Evolutionary conservation across 164 flowering plant genomes (phyloP).

Genomic region (Berberis thunbergii): DNA sequence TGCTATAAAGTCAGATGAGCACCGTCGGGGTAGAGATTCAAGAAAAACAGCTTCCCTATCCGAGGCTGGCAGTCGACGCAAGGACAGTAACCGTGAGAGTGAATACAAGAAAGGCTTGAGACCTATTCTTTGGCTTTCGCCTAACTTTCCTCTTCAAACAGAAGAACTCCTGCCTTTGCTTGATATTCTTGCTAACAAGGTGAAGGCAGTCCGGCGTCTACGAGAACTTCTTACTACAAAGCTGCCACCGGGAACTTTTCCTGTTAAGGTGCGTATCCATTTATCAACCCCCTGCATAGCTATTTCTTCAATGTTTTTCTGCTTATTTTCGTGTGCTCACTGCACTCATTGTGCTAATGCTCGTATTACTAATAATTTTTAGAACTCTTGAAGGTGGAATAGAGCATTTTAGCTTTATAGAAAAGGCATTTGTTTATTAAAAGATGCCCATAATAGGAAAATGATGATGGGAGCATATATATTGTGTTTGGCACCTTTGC

Average conservation of each 20-base stretch:
- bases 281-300: neutral
- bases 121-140: conserved; percentile 92
- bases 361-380: too few relatives aligned
- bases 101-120: conserved; percentile 96
- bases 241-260: conserved; percentile 90
- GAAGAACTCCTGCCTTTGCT: conserved; percentile 94
- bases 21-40: conserved; percentile 36
- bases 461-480: too few relatives aligned
- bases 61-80: conserved; percentile 40
- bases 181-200: conserved; percentile 95
- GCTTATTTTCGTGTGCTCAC: too few relatives aligned
- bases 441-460: too few relatives aligned
- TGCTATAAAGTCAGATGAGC: conserved; percentile 33
- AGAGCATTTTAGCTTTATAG: too few relatives aligned
- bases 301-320: too few relatives aligned
- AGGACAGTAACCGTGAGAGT: conserved; percentile 60
- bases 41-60: conserved; percentile 31
- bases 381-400: too few relatives aligned
- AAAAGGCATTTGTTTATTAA: too few relatives aligned
- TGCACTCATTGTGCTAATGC: too few relatives aligned
- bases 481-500: too few relatives aligned
- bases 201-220: conserved; percentile 88
- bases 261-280: conserved; percentile 17
- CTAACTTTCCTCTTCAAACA: conserved; percentile 69
- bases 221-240: conserved; percentile 93